phyloP scores from a whole-genome alignment of 345 rosid species.

The Nephelium lappaceum region DNA sequence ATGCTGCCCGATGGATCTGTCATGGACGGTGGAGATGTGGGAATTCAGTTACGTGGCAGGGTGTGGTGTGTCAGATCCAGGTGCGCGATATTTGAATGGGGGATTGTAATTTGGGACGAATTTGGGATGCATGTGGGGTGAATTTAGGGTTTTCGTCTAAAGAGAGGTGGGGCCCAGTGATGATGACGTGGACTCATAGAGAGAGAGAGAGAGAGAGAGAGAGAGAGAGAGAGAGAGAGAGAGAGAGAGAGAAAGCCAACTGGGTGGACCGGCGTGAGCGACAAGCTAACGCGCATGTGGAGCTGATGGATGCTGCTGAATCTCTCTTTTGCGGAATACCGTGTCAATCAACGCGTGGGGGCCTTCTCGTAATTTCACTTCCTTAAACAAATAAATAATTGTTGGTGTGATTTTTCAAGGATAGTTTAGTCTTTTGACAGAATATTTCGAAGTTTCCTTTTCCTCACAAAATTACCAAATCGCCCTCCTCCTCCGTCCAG shows the following conservation, averaged over 20 bases:
- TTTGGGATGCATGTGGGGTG: slow-evolving; percentile 49
- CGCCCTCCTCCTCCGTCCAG: neutral
- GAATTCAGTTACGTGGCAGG: slow-evolving; percentile 23
- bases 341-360: neutral
- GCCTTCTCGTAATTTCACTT: neutral
- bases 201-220: slow-evolving; percentile 1
- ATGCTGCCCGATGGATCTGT: slow-evolving; percentile 51
- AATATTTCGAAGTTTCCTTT: neutral
- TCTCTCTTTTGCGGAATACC: slow-evolving; percentile 11
- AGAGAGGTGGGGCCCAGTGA: slow-evolving; percentile 21
- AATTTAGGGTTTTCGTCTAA: slow-evolving; percentile 39
- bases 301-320: slow-evolving; percentile 15
- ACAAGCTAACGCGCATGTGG: slow-evolving; percentile 41
- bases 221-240: no score
- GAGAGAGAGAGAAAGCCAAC: neutral
- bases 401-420: neutral
- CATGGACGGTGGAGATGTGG: slow-evolving; percentile 38
- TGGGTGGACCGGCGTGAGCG: slow-evolving; percentile 41
- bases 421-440: neutral
- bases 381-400: neutral
- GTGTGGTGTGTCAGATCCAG: slow-evolving; percentile 3
- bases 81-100: neutral
- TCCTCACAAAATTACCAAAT: neutral
- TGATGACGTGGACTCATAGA: slow-evolving; percentile 44
- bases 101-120: slow-evolving; percentile 42